phyloP scores from a whole-genome alignment of 23 red algal species.

The Chondrus crispus region DNA sequence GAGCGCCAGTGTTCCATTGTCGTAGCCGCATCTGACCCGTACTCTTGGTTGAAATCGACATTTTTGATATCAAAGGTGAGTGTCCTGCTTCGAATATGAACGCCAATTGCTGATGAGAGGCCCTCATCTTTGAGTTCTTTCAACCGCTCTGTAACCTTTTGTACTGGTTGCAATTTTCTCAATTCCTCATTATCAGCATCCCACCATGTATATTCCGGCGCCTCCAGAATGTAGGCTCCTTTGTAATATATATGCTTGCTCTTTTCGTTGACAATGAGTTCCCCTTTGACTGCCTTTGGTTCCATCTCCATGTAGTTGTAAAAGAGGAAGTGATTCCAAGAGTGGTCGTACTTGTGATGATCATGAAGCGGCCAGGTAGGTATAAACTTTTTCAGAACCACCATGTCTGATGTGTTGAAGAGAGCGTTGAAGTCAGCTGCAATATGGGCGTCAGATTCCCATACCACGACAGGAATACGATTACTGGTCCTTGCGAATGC shows the following conservation, averaged over 20 bases:
- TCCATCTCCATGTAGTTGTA: slow-evolving; percentile 93
- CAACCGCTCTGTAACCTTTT: slow-evolving; percentile 2
- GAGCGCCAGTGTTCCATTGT: slow-evolving; percentile 71
- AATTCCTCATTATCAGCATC: slow-evolving; percentile 53
- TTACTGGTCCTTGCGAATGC: slow-evolving; percentile 56
- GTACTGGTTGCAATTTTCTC: slow-evolving; percentile 46
- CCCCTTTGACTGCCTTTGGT: slow-evolving; percentile 57
- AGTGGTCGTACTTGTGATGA: slow-evolving; percentile 34
- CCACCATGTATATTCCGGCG: slow-evolving; percentile 50
- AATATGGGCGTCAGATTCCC: slow-evolving; percentile 72
- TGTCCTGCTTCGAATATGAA: slow-evolving; percentile 75
- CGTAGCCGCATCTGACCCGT: slow-evolving; percentile 18
- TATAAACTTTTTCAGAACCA: slow-evolving; percentile 43
- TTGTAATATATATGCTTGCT: slow-evolving; percentile 83
- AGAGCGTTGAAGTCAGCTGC: slow-evolving; percentile 45
- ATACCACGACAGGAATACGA: slow-evolving; percentile 59
- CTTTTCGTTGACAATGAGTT: slow-evolving; percentile 21
- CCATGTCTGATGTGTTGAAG: slow-evolving; percentile 39
- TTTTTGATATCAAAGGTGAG: slow-evolving; percentile 66
- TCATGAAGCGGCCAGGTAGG: slow-evolving; percentile 54
- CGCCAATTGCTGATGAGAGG: slow-evolving; percentile 20
- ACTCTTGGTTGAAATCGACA: slow-evolving; percentile 58
- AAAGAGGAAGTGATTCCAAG: slow-evolving; percentile 25
- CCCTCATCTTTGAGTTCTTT: background rate
- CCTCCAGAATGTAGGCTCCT: slow-evolving; percentile 74